A percentile compares a stretch with the other conserved stretches of the same genome.
Evolutionary conservation across 2,329 filamentous ascomycete genomes (phyloP).

Genomic region (Microascus cirrosus): DNA sequence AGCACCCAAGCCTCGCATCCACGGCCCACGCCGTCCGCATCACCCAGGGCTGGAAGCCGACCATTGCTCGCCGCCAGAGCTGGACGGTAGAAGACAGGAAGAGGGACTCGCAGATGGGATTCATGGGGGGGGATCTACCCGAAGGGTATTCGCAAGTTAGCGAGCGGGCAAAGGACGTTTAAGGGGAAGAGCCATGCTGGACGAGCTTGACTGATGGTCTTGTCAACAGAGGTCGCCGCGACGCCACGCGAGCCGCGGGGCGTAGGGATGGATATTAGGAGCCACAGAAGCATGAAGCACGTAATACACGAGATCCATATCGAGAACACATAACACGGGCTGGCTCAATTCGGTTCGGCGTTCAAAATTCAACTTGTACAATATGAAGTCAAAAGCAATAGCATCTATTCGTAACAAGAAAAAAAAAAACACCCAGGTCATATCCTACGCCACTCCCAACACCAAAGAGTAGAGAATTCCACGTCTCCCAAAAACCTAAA

Average conservation of each 20-base stretch:
- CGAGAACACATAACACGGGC: too few relatives aligned
- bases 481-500: background rate
- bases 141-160: conserved; percentile 30
- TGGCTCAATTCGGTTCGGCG: background rate
- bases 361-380: background rate
- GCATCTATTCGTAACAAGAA: background rate
- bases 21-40: conserved; percentile 10
- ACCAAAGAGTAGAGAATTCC: background rate
- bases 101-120: conserved; percentile 36
- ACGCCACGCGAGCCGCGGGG: background rate
- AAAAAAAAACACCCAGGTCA: background rate
- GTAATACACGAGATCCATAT: background rate
- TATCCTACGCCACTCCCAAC: background rate
- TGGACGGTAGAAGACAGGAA: conserved; percentile 44
- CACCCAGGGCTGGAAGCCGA: conserved; percentile 2
- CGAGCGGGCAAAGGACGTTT: background rate
- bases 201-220: background rate
- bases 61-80: conserved; percentile 31
- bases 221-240: background rate
- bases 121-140: conserved; percentile 21
- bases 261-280: background rate
- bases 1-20: conserved; percentile 19
- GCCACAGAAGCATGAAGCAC: too few relatives aligned
- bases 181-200: background rate
- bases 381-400: background rate